Base-by-base conservation (phyloP, 2,329 filamentous ascomycete species). In the Epichloe gansuensis region DNA sequence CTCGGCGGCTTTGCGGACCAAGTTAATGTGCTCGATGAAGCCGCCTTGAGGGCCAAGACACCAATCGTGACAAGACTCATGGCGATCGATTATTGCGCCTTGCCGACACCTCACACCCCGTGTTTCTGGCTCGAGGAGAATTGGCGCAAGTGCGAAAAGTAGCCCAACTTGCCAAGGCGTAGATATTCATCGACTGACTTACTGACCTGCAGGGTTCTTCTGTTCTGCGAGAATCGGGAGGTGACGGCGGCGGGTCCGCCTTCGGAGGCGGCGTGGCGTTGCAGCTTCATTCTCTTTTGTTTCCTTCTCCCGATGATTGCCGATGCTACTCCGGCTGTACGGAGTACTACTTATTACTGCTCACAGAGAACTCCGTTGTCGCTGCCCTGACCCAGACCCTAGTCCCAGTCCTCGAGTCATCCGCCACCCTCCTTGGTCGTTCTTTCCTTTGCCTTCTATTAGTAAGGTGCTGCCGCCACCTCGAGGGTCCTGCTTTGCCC, bases 11-110 rank as follows among this genome's bases (percentile, higher is more conserved):
- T 79, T 76, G 58, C 78, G 78, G 39, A 97, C 76, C 39, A 95
- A 79, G 58, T 81, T 76, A 53, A 95, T 67, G 72, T 98, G 91
- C 68, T 98, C 91, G 62, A 82, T 78, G 68, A 97, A 96, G 54
- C 91, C 91, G 61, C 93, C 93, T 70, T 98, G 93, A 98, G 80
- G 59, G 93, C 80, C 50, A 85, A 70, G 25, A 85, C 80, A 46
- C 81, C 82, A 38, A 85, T 69, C 2, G 75, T 79, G 55, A 80
- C n/a, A 35, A 50, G 15, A 50, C 23, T 47, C 57, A 61, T 45
- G 51, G 67, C 68, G 66, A 31, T 4, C 3, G 9, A 9, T 31
- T 11, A 31, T 31, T 31, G 8, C 8, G 28, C 17, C 17, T 21
- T 21, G 17, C 17, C 2, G 17, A 21, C 17, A 21, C 17, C 17